phyloP scores from a whole-genome alignment of 176 grass and related monocot genomes.

The Oryza officinalis region DNA sequence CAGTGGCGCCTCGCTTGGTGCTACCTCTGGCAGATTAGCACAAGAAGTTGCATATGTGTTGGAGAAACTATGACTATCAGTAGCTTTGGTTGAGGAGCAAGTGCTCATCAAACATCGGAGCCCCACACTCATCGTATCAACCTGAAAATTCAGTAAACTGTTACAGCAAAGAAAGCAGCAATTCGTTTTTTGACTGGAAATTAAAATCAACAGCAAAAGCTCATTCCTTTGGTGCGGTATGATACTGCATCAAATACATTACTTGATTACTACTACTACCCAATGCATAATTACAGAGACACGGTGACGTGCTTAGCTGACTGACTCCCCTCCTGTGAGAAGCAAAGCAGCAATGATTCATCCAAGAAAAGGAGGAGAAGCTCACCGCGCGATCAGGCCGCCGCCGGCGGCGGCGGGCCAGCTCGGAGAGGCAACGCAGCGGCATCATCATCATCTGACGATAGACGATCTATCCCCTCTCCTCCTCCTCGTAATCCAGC shows the following conservation, averaged over 20 bases:
- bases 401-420: conserved; percentile 9
- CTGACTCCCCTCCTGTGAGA: no score
- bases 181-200: background rate
- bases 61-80: conserved; percentile 20
- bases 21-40: conserved; percentile 32
- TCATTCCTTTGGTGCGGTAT: background rate
- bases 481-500: background rate
- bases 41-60: conserved; percentile 48
- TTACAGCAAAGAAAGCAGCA: background rate
- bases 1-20: conserved; percentile 25
- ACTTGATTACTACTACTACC: no score
- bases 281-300: no score
- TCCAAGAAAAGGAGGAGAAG: background rate
- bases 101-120: conserved; percentile 10
- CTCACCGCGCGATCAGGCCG: conserved; percentile 23
- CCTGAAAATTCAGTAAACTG: conserved; percentile 1
- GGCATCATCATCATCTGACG: background rate
- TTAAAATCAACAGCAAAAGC: background rate
- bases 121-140: conserved; percentile 31
- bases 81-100: conserved; percentile 1
- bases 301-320: background rate
- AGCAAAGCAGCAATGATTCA: no score
- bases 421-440: conserved; percentile 25
- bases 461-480: background rate
- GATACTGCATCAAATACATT: background rate